A percentile compares a stretch with the other conserved stretches of the same genome.
These are phyloP conservation scores for Tuber calosporum DNA, from an alignment of 495 filamentous ascomycete species.

Conservation along the genomic window DNA sequence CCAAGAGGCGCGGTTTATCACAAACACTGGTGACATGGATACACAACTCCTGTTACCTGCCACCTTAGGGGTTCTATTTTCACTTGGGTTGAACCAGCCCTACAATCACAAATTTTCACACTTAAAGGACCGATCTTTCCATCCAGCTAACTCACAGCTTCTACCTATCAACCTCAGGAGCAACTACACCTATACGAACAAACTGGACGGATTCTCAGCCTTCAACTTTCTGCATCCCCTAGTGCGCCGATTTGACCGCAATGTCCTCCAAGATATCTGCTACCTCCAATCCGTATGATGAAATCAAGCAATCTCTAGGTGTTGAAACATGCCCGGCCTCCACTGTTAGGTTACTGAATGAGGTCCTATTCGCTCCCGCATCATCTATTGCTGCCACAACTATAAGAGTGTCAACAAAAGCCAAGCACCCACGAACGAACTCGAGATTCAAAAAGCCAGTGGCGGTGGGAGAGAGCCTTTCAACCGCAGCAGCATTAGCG, in stretches of 20 bases:
- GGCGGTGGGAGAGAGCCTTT: conserved; percentile 10
- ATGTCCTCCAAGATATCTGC: conserved; percentile 5
- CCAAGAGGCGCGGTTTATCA: background rate
- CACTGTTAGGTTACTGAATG: conserved; percentile 32
- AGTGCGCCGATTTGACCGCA: background rate
- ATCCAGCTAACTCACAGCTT: background rate
- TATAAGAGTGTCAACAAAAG: conserved; percentile 21
- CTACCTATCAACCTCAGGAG: background rate
- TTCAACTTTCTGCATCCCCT: background rate
- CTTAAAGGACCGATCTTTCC: background rate
- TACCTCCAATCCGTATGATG: conserved; percentile 18
- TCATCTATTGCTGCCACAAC: conserved; percentile 8
- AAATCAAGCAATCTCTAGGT: conserved; percentile 31
- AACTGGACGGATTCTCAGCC: background rate
- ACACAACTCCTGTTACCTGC: background rate
- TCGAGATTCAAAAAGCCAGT: conserved; percentile 13
- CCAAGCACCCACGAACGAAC: conserved; percentile 24
- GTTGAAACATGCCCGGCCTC: conserved; percentile 32
- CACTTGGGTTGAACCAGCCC: background rate
- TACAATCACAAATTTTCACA: background rate
- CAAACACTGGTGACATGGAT: background rate
- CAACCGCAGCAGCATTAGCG: conserved; percentile 9
- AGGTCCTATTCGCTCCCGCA: conserved; percentile 22
- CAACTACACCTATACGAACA: background rate
- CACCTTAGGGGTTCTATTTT: background rate